phyloP scores from a whole-genome alignment of 352 stramenopile species.

The Peronospora farinosa region DNA sequence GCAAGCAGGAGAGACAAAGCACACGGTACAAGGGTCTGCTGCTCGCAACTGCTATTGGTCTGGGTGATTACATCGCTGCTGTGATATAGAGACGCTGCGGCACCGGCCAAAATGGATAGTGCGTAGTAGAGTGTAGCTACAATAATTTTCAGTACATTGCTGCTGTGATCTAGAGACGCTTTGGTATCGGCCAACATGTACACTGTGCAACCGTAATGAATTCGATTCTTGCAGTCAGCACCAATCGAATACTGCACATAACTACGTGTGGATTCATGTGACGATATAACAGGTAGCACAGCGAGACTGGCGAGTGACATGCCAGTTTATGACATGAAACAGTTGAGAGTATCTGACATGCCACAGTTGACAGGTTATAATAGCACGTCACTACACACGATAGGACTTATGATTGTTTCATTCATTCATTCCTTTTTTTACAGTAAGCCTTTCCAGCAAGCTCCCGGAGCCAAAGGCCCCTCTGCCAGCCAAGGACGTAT shows the following conservation, averaged over 20 bases:
- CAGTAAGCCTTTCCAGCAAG: no score
- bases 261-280: not conserved
- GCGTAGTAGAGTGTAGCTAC: not conserved
- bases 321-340: no score
- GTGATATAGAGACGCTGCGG: conserved; percentile 27
- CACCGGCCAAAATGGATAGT: not conserved
- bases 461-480: no score
- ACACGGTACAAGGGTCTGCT: conserved; percentile 50
- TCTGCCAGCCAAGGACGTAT: no score
- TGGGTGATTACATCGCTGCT: conserved; percentile 50
- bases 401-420: no score
- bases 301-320: no score
- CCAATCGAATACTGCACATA: not conserved
- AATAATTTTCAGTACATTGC: conserved; percentile 39
- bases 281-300: no score
- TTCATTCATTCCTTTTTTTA: no score
- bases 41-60: conserved; percentile 39
- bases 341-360: no score
- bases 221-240: conserved; percentile 1
- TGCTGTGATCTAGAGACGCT: conserved; percentile 29
- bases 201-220: not conserved
- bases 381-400: no score
- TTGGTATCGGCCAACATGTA: not conserved
- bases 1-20: conserved; percentile 47
- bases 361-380: no score